Evolutionary conservation across 805 yeast genomes (phyloP).

Genomic region (Helenozyma rhizophorensis): DNA sequence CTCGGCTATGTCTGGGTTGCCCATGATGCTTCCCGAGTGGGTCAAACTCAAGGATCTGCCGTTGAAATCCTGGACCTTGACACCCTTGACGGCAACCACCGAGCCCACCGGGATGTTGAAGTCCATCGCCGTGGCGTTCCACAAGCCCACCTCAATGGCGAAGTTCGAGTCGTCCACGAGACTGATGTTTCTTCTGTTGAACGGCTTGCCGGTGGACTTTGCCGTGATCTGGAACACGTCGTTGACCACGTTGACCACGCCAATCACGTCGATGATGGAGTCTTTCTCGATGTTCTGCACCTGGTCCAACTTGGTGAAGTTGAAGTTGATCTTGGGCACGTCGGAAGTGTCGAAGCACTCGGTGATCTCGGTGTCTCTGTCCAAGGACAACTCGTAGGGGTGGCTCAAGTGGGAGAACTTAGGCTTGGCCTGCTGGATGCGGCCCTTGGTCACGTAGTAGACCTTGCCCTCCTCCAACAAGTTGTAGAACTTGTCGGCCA

Average conservation of each 20-base stretch:
- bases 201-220: constrained; percentile 83
- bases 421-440: constrained; percentile 79
- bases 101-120: constrained; percentile 71
- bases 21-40: constrained; percentile 66
- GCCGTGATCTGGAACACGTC: constrained; percentile 78
- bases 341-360: constrained; percentile 56
- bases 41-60: constrained; percentile 82
- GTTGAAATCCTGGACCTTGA: constrained; percentile 80
- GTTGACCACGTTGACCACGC: constrained; percentile 73
- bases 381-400: constrained; percentile 83
- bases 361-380: constrained; percentile 70
- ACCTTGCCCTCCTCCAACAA: constrained; percentile 83
- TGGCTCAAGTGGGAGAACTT: constrained; percentile 80
- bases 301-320: constrained; percentile 65
- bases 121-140: constrained; percentile 85
- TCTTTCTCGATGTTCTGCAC: constrained; percentile 67
- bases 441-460: constrained; percentile 76
- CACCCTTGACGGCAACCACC: constrained; percentile 90
- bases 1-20: constrained; percentile 86
- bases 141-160: constrained; percentile 75
- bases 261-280: constrained; percentile 78
- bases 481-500: constrained; percentile 75
- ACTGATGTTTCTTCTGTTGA: constrained; percentile 83
- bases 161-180: constrained; percentile 82
- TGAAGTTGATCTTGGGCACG: constrained; percentile 77